Evolutionary conservation across 2,329 filamentous ascomycete species (phyloP), one percentile per base, ranked within the genome.

Genomic region (Chaetomiaceae sp.): DNA sequence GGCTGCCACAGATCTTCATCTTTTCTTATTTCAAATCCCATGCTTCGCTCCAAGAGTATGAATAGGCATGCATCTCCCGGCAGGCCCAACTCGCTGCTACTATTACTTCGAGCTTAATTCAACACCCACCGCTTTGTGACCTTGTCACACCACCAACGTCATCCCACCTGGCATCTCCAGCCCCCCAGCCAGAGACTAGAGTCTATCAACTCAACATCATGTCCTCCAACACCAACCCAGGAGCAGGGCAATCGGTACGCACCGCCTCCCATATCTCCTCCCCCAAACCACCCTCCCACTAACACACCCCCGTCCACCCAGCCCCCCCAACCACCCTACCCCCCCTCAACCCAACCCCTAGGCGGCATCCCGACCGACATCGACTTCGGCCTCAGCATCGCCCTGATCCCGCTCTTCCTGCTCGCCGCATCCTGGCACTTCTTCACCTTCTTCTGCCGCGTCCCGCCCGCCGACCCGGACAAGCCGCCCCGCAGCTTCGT

Each of bases 371-470:
- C 88, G 3, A 77, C 74, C 1, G 64, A 75, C 6, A 58, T 65
- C 59, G 88, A 91, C 66, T 75, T 84, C 14, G 83, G 86, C 38
- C 75, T 89, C 65, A 80, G 74, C 56, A 75, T 78, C 49, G 76
- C 88, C 53, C 80, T 91, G 58, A 66, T 91, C 17, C 66, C 69
- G 38, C 65, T 87, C 55, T 88, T 84, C 68, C 54, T 79, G 34
- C 25, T 63, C 47, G 74, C 71, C 20, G 83, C 79, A 12, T 70
- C 66, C n/a, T 59, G 72, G 43, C 80, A 87, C 73, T 80, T 85
- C 75, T 72, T 72, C 40, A 76, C 85, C 44, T 75, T 84, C 53
- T 72, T 75, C 55, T 9, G 25, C n/a, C n/a, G n/a, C n/a, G n/a
- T n/a, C n/a, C n/a, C n/a, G n/a, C n/a, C n/a, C n/a, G n/a, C n/a